Conservation (phyloP, 1,284 basidiomycete genomes). For the Ustilago nuda region DNA sequence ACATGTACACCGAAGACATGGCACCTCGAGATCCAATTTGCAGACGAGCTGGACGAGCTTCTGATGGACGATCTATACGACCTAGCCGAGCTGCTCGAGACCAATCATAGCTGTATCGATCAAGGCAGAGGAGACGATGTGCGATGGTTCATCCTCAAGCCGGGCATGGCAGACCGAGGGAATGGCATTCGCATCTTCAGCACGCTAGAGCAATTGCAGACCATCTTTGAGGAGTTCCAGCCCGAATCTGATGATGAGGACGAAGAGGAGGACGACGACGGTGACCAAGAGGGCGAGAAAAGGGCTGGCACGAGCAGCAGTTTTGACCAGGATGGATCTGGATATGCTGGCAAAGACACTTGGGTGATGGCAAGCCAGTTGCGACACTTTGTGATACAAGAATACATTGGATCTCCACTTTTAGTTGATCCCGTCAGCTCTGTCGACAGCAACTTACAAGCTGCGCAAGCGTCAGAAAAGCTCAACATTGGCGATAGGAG, state of each 20-base stretch:
- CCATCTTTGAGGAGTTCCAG: constrained; percentile 89
- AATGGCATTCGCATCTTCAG: constrained; percentile 94
- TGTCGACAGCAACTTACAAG: constrained; percentile 1
- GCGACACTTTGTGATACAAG: constrained; percentile 96
- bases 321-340: not conserved
- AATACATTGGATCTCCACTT: constrained; percentile 69
- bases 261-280: constrained; percentile 67
- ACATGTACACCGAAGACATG: constrained; percentile 79
- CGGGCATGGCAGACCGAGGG: constrained; percentile 95
- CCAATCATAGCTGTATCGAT: constrained; percentile 29
- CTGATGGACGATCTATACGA: constrained; percentile 95
- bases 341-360: constrained; percentile 50
- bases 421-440: constrained; percentile 32
- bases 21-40: constrained; percentile 88
- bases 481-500: constrained; percentile 9
- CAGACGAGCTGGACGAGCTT: constrained; percentile 94
- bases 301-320: not conserved
- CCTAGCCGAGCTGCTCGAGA: constrained; percentile 75
- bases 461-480: not conserved
- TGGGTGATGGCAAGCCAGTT: constrained; percentile 77
- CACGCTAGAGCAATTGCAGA: constrained; percentile 78
- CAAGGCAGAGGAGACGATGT: constrained; percentile 71
- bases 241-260: constrained; percentile 72
- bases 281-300: constrained; percentile 28
- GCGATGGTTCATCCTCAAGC: constrained; percentile 77